A percentile compares a stretch with the other conserved stretches of the same genome.
Conservation (phyloP, 495 filamentous ascomycete genomes). For the Daldinia grandis region DNA sequence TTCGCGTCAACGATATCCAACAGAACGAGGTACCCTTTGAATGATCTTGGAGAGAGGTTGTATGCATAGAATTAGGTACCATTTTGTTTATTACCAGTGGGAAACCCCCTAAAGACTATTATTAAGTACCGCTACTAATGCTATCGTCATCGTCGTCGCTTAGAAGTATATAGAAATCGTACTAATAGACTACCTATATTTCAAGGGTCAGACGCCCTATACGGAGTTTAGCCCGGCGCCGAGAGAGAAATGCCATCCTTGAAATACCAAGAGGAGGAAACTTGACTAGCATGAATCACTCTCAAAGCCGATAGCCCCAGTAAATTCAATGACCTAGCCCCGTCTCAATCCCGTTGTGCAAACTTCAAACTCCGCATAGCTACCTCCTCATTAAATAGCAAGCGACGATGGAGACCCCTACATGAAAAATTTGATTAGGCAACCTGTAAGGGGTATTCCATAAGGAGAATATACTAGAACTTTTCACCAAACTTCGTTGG, state of each 20-base stretch:
- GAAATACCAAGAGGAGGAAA: not conserved
- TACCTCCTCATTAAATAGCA: not conserved
- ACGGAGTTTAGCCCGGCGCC: not conserved
- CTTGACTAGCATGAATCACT: not conserved
- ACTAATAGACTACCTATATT: not conserved
- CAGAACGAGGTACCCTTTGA: slow-evolving; percentile 25
- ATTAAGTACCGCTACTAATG: not conserved
- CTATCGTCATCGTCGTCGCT: not conserved
- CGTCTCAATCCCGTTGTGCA: not conserved
- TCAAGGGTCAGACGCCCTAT: not conserved
- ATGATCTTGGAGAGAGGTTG: not conserved
- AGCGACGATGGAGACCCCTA: not conserved
- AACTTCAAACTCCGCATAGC: not conserved
- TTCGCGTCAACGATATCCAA: slow-evolving; percentile 40
- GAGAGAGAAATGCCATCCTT: not conserved
- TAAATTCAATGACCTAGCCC: not conserved
- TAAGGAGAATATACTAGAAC: not conserved
- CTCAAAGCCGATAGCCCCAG: not conserved
- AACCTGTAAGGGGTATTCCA: not conserved
- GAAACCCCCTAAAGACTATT: not conserved
- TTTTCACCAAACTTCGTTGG: not conserved
- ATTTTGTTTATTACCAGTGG: not conserved
- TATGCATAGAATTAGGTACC: not conserved
- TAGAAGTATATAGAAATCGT: not conserved
- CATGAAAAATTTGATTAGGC: not conserved